Base-by-base conservation (phyloP, 1,284 basidiomycete species). In the Austroboletus niveus region DNA sequence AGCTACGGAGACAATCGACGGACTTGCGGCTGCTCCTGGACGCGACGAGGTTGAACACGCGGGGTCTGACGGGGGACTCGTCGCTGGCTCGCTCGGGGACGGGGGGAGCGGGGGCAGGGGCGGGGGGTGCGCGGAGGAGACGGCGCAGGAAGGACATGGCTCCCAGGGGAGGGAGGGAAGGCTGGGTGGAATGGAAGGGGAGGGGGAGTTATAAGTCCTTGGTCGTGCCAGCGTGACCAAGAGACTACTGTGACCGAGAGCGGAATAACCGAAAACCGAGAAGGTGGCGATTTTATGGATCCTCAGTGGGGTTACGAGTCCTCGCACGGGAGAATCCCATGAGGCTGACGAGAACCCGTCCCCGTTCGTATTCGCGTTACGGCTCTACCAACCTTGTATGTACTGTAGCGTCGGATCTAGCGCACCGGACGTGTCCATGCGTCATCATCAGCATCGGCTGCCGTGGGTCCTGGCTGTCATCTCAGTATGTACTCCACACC, bases 41-140 rank as follows among this genome's bases (percentile, higher is more conserved):
- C 1, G 36, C 2, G 40, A n/a, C 7, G 31, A 66, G 8, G 35
- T 50, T 61, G 10, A 61, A 9, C 30, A 63, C 15, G 20, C 8
- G 54, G 1, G 17, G 47, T 9, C 8, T 46, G 39, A 30, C 42
- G 24, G 65, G 62, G 12, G 59, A 67, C 15, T 45, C 47, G 29
- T 69, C 67, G 11, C 41, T 68, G 53, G 65, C 65, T 0, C 59
- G 50, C 41, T 68, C 62, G 59, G 15, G 1, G 40, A 38, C 4
- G 7, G 41, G 39, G 10, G 17, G 39, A 11, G 38, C 17, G 4
- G 61, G 34, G n/a, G 14, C 36, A 4, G 32, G 45, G 14, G 24
- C 17, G 12, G 54, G 40, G 5, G 56, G 60, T 5, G 45, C 46
- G 29, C 67, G 64, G 7, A 48, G 51, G 30, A 65, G 65, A 22